Base-by-base conservation (phyloP, 2,329 filamentous ascomycete species). In the Xylariaceae sp. region DNA sequence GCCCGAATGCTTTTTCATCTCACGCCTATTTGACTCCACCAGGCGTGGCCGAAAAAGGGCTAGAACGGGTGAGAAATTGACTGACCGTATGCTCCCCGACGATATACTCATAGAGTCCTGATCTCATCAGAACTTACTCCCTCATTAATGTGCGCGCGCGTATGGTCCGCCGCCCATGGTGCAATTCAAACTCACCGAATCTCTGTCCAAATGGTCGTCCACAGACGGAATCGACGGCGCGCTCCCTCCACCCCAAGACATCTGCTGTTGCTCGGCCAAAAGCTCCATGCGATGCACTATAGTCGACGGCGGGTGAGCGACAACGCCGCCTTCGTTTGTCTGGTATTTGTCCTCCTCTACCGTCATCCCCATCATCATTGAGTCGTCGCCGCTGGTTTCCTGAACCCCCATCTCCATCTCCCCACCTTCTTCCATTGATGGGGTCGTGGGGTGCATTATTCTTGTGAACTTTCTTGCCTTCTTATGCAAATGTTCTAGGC, bases 231-330 rank as follows among this genome's bases (percentile, higher is more conserved):
- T 41, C 2, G 58, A 58, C 3, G 55, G 53, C 25, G 48, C 54
- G 33, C 56, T 58, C 3, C 53, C 51, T 17, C 42, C 53, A 21
- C 52, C 58, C 58, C 58, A 59, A n/a, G 56, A 57, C 25, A 58
- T 42, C 14, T 34, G 34, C 23, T 42, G 16, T 22, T 45, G 32
- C 12, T 45, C 41, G 29, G 20, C 37, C 47, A 54, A 27, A 23
- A 29, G 42, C 16, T 29, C 36, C 34, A 43, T 33, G 19, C 21
- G 23, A 27, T 34, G 25, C 21, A 21, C 37, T 6, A 38, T 14
- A 16, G 27, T 12, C 14, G 17, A 19, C 22, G 35, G 42, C 2
- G 33, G 42, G 29, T 32, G 11, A 34, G 12, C 20, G 12, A 19
- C 29, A 19, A 20, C n/a, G n/a, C 27, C 27, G 27, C 27, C 27